Conservation (phyloP, 2,329 filamentous ascomycete genomes). For the Trichoderma atrobrunneum region DNA sequence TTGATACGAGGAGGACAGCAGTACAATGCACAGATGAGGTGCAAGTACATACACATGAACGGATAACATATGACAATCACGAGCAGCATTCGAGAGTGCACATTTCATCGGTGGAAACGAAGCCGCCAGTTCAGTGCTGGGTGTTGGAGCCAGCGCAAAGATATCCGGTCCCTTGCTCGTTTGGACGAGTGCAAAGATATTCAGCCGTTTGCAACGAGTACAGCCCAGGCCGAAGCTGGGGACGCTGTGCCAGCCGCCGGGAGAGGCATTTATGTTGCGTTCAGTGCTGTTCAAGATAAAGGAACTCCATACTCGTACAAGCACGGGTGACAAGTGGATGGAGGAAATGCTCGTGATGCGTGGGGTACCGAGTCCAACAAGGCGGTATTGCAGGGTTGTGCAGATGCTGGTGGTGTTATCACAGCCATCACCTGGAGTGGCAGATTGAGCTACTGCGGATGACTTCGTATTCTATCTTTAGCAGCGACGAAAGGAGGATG, state of each 20-base stretch:
- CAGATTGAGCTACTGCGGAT: neutral
- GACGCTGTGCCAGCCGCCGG: neutral
- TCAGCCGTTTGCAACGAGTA: neutral
- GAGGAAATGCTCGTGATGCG: neutral
- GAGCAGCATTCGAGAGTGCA: neutral
- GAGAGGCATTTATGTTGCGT: neutral
- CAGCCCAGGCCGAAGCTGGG: neutral
- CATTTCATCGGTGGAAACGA: neutral
- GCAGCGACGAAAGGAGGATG: neutral
- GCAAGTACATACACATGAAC: neutral
- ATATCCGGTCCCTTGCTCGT: neutral
- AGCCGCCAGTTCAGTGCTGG: neutral
- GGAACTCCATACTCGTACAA: neutral
- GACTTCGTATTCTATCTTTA: constrained; percentile 18
- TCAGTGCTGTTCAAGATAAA: neutral
- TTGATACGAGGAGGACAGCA: neutral
- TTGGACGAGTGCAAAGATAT: neutral
- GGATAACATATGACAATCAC: neutral
- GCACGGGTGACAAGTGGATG: neutral
- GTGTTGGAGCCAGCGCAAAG: neutral
- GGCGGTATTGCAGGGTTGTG: neutral
- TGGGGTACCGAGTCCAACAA: neutral
- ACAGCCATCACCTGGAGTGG: neutral
- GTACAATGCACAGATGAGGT: neutral
- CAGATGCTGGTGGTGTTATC: neutral